These are phyloP conservation scores for Pseudomicrostroma phylloplanum DNA, from an alignment of 1,284 basidiomycete species.

Conservation along the genomic window DNA sequence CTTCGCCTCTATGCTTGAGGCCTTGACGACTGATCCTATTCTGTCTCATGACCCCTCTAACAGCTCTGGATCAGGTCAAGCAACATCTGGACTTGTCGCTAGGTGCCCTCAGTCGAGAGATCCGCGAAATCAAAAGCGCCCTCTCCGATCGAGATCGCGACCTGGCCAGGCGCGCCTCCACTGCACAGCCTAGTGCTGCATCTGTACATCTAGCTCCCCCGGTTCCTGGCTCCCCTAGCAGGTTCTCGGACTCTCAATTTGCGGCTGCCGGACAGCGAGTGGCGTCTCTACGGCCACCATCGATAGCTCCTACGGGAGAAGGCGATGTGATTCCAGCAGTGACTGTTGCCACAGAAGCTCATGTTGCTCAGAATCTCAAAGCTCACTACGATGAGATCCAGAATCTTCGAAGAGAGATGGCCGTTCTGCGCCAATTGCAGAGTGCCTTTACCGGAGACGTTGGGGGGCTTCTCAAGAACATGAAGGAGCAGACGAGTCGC, in stretches of 20 bases:
- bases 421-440: constrained; percentile 87
- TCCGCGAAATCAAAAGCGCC: constrained; percentile 76
- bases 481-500: constrained; percentile 74
- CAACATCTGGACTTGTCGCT: constrained; percentile 93
- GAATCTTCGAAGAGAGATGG: constrained; percentile 82
- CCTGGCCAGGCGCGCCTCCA: constrained; percentile 15
- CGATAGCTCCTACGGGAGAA: constrained; percentile 15
- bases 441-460: constrained; percentile 85
- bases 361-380: constrained; percentile 59
- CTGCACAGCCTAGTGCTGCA: background rate
- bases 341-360: too few relatives aligned
- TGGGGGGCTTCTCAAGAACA: constrained; percentile 69
- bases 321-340: too few relatives aligned
- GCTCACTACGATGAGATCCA: constrained; percentile 91
- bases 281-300: constrained; percentile 17
- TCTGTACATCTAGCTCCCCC: background rate
- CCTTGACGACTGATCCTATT: constrained; percentile 1
- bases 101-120: constrained; percentile 73
- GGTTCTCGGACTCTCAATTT: constrained; percentile 45
- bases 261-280: constrained; percentile 42
- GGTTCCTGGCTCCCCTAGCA: constrained; percentile 17
- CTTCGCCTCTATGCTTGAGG: background rate
- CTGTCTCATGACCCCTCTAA: constrained; percentile 54
- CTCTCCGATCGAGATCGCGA: constrained; percentile 53
- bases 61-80: constrained; percentile 87